A percentile compares a stretch with the other conserved stretches of the same genome.
Conservation (phyloP, 1,139 yeast genomes). For the Lizanozyma gosingica region DNA sequence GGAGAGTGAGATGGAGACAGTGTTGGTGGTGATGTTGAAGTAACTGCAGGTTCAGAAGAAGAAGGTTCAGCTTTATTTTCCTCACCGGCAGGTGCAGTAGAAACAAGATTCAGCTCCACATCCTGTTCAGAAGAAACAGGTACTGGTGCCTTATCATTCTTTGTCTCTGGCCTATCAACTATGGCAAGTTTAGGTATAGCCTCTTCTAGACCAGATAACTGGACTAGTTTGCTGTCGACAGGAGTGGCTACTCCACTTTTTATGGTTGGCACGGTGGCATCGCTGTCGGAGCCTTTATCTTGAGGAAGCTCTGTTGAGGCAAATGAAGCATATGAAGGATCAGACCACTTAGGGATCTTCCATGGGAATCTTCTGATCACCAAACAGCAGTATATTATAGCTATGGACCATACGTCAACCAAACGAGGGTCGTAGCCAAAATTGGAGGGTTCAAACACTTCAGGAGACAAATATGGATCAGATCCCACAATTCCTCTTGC, state of each 20-base stretch:
- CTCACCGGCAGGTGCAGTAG: not conserved
- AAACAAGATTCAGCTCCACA: not conserved
- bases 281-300: slow-evolving; percentile 17
- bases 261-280: slow-evolving; percentile 4
- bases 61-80: no score
- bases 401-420: slow-evolving; percentile 73
- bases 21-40: no score
- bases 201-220: not conserved
- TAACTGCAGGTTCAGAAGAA: not conserved
- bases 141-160: not conserved
- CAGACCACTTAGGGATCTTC: slow-evolving; percentile 59
- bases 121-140: not conserved
- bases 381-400: slow-evolving; percentile 73
- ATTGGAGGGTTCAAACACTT: slow-evolving; percentile 42
- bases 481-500: slow-evolving; percentile 74
- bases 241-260: not conserved
- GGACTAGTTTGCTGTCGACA: not conserved
- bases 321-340: slow-evolving; percentile 42
- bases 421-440: slow-evolving; percentile 59
- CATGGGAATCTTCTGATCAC: slow-evolving; percentile 65
- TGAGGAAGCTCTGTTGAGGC: slow-evolving; percentile 27
- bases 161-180: no score
- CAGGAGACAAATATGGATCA: slow-evolving; percentile 77
- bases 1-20: no score
- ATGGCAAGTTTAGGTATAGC: not conserved